Base-by-base conservation (phyloP, 306 rosid species). In the Vicia villosa region DNA sequence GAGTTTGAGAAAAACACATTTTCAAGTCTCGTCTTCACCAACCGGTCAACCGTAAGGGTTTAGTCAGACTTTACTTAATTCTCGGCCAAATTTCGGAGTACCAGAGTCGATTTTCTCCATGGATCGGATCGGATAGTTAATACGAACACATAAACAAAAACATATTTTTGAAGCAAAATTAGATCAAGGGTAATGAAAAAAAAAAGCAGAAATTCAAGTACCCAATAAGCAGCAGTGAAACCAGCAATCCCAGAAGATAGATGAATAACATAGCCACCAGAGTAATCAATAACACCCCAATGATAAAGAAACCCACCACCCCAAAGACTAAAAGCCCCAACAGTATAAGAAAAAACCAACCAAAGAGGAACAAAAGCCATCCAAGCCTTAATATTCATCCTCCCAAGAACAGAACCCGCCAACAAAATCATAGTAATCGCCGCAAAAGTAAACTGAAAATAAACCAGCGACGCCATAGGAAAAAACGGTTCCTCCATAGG, bases 331-430 rank as follows among this genome's bases (percentile, higher is more conserved):
- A 77, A 92, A 3, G 96, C 96, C 2, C 97, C 97, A 19, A 92
- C 96, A 12, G 97, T 92, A 77, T 89, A 92, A 0, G 96, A 89
- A 45, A 92, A 89, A 20, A 87, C 60, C 0, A 92, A 81, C 97
- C 97, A 92, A 24, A 92, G 92, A 58, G 97, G 97, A 11, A 92
- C 96, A 72, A 92, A 92, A 34, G 95, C 96, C 96, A 92, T 92
- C 97, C 97, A 92, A 10, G 97, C 97, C 75, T 66, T 92, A 61
- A 92, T 92, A 71, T 87, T 92, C 96, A 92, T 92, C 4, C 92
- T 66, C 0, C 96, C 97, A 56, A 92, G 97, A 10, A 92, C 95
- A 50, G 97, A 92, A 2, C 95, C 96, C 12, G 89, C 97, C 0
- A 92, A 60, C 55, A 92, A 77, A 20, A 92, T 83, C 8, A 89